These are phyloP conservation scores for Xylaria sp. DNA, from an alignment of 2,329 filamentous ascomycete genomes.

Conservation along the genomic window DNA sequence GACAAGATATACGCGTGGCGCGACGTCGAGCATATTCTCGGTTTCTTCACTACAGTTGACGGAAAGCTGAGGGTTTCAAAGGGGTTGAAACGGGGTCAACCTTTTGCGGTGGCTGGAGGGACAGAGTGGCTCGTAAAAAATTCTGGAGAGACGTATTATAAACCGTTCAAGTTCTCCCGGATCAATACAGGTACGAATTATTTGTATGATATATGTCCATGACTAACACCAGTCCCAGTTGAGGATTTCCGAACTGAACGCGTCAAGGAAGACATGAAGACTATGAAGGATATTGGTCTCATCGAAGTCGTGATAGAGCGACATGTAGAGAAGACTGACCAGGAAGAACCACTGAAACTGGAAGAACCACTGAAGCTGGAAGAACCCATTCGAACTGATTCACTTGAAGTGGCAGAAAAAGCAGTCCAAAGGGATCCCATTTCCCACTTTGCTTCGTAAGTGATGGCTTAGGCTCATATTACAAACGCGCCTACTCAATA, in stretches of 20 bases:
- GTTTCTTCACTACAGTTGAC: background rate
- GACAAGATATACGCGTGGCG: background rate
- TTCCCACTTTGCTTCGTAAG: slow-evolving; percentile 42
- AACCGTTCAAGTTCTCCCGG: slow-evolving; percentile 35
- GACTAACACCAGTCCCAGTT: too few relatives aligned
- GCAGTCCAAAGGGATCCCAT: slow-evolving; percentile 42
- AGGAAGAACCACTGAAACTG: too few relatives aligned
- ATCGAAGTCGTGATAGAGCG: slow-evolving; percentile 35
- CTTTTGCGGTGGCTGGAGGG: background rate
- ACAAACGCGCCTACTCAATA: background rate
- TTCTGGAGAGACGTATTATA: slow-evolving; percentile 19
- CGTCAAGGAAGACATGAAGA: slow-evolving; percentile 31
- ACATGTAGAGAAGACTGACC: background rate
- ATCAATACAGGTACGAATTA: slow-evolving; percentile 39
- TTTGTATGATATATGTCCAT: too few relatives aligned
- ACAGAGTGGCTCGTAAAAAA: background rate
- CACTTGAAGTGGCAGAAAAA: slow-evolving; percentile 39
- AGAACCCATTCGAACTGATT: background rate
- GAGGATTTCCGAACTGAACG: slow-evolving; percentile 29
- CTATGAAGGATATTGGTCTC: slow-evolving; percentile 34
- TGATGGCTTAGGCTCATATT: background rate
- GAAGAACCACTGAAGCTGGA: too few relatives aligned
- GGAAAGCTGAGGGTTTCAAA: background rate
- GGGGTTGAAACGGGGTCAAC: too few relatives aligned
- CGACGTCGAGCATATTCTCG: background rate